phyloP scores from a whole-genome alignment of 305 asterid species.

The Striga hermonthica region DNA sequence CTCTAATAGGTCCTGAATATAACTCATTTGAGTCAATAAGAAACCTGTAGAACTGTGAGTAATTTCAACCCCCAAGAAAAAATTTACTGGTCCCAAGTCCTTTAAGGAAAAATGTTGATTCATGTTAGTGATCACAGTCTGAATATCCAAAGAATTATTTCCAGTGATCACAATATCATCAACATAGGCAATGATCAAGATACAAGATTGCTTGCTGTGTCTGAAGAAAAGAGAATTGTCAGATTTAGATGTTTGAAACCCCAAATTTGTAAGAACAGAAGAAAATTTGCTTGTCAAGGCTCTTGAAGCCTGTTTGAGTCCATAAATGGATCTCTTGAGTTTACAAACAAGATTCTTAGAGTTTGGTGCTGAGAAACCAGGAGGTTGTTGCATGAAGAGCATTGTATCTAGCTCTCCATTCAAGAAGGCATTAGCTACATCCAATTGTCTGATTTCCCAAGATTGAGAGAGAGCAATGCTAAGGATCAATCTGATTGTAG shows the following conservation, averaged over 20 bases:
- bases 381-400: neutral
- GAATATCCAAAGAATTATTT: no score
- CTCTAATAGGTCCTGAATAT: neutral
- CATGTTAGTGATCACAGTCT: neutral
- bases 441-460: neutral
- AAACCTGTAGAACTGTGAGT: no score
- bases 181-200: neutral
- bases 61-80: neutral
- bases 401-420: neutral
- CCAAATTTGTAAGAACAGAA: neutral
- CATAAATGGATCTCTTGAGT: neutral
- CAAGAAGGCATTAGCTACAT: neutral
- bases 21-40: neutral
- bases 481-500: neutral
- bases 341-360: neutral
- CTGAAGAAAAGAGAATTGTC: neutral
- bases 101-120: neutral
- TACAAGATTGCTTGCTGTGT: no score
- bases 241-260: neutral
- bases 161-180: neutral
- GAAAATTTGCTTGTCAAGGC: neutral
- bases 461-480: neutral
- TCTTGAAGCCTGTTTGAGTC: slow-evolving; percentile 1
- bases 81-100: neutral
- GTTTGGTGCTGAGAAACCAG: neutral